Evolutionary conservation across 2,329 filamentous ascomycete species (phyloP).

Genomic region (Macroventuria anomochaeta): DNA sequence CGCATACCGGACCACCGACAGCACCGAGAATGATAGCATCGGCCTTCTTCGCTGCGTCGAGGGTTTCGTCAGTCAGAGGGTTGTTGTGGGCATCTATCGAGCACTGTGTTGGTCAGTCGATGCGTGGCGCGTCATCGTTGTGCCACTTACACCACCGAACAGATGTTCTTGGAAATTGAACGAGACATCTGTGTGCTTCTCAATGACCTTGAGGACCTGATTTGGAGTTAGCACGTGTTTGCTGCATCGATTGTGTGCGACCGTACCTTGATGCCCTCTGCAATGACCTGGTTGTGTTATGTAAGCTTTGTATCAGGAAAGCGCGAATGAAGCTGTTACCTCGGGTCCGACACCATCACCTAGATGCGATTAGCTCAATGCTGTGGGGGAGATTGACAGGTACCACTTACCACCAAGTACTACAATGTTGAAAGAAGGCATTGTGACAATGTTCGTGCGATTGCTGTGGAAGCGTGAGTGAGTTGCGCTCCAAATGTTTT

Average conservation of each 20-base stretch:
- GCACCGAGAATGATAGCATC: conserved; percentile 92
- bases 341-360: conserved; percentile 53
- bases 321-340: conserved; percentile 34
- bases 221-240: not conserved
- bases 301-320: conserved; percentile 25
- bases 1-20: conserved; percentile 82
- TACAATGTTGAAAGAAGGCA: conserved; percentile 53
- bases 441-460: conserved; percentile 22
- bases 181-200: conserved; percentile 74
- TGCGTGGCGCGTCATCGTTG: not conserved
- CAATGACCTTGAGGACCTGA: conserved; percentile 79
- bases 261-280: conserved; percentile 82
- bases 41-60: conserved; percentile 80
- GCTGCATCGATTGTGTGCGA: not conserved
- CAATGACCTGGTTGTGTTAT: conserved; percentile 68
- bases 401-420: conserved; percentile 47
- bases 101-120: conserved; percentile 61
- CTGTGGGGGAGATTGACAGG: not conserved
- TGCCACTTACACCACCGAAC: conserved; percentile 80
- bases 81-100: conserved; percentile 84
- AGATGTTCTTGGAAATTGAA: conserved; percentile 93
- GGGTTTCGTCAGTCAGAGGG: conserved; percentile 82
- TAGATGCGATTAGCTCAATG: conserved; percentile 28
- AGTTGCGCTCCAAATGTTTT: conserved; percentile 7
- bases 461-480: conserved; percentile 1